Conservation (phyloP, 805 yeast genomes). For the Scheffersomyces amazonensis region DNA sequence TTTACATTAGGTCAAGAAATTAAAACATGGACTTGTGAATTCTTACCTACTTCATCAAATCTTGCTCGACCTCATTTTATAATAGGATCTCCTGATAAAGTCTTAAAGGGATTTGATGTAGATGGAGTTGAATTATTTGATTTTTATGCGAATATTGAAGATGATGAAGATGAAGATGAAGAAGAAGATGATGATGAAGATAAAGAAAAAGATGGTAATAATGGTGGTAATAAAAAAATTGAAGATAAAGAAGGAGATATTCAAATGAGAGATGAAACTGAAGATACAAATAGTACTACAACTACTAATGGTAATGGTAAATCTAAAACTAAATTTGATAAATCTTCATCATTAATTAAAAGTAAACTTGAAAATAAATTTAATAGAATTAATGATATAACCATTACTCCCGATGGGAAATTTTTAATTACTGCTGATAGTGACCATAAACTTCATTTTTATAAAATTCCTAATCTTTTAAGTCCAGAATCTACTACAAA, state of each 20-base stretch:
- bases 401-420: conserved; percentile 63
- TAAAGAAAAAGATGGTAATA: conserved; percentile 3
- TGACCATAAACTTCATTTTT: conserved; percentile 59
- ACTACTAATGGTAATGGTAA: not conserved
- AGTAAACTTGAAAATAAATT: conserved; percentile 21
- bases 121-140: conserved; percentile 42
- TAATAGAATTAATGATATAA: conserved; percentile 63
- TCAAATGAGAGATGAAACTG: conserved; percentile 7
- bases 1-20: conserved; percentile 39
- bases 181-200: conserved; percentile 6
- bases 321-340: conserved; percentile 1
- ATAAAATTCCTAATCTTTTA: conserved; percentile 42
- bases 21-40: conserved; percentile 55
- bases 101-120: conserved; percentile 35
- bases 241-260: conserved; percentile 4
- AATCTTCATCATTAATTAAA: conserved; percentile 1
- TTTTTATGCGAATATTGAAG: conserved; percentile 31
- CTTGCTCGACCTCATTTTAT: conserved; percentile 46
- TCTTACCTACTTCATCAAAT: conserved; percentile 50
- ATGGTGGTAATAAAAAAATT: not conserved
- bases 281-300: not conserved
- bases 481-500: conserved; percentile 31
- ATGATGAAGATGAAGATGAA: conserved; percentile 11
- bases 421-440: conserved; percentile 63
- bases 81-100: conserved; percentile 76